Conservation (phyloP, 805 yeast genomes). For the Nakazawaea ambrosiae region DNA sequence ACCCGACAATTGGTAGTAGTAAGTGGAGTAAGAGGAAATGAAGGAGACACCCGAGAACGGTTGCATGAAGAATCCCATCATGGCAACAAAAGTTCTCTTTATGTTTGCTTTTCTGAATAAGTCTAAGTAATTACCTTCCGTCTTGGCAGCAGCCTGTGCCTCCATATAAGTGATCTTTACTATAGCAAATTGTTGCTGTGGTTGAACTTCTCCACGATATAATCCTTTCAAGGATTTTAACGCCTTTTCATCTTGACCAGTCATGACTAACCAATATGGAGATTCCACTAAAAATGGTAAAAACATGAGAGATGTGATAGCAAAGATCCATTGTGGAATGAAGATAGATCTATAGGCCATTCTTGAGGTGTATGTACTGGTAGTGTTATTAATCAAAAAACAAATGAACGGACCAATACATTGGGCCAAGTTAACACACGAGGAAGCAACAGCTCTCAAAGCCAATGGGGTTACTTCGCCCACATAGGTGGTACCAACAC, state of each 20-base stretch:
- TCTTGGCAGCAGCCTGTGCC: constrained; percentile 2
- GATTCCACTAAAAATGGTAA: constrained; percentile 16
- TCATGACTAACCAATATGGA: constrained; percentile 21
- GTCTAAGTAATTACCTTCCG: constrained; percentile 24
- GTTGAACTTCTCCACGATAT: constrained; percentile 1
- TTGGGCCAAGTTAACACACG: constrained; percentile 33
- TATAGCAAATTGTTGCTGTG: constrained; percentile 11
- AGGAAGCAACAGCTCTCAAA: constrained; percentile 31
- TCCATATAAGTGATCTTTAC: constrained; percentile 10
- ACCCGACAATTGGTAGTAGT: constrained; percentile 44
- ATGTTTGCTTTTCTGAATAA: constrained; percentile 38
- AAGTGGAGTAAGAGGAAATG: constrained; percentile 39
- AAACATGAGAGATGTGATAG: constrained; percentile 8
- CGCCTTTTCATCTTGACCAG: constrained; percentile 34
- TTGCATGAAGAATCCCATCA: constrained; percentile 34
- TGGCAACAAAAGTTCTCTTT: constrained; percentile 37
- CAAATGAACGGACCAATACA: constrained; percentile 34
- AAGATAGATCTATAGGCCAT: constrained; percentile 17
- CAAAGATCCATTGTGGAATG: constrained; percentile 16
- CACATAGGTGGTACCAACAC: constrained; percentile 32
- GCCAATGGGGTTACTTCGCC: constrained; percentile 37
- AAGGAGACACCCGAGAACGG: constrained; percentile 40
- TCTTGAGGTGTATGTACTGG: constrained; percentile 9
- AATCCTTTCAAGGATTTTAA: constrained; percentile 27
- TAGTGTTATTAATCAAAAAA: constrained; percentile 20